These are phyloP conservation scores for Mytilinidion resinicola DNA, from an alignment of 495 filamentous ascomycete species.

Conservation along the genomic window DNA sequence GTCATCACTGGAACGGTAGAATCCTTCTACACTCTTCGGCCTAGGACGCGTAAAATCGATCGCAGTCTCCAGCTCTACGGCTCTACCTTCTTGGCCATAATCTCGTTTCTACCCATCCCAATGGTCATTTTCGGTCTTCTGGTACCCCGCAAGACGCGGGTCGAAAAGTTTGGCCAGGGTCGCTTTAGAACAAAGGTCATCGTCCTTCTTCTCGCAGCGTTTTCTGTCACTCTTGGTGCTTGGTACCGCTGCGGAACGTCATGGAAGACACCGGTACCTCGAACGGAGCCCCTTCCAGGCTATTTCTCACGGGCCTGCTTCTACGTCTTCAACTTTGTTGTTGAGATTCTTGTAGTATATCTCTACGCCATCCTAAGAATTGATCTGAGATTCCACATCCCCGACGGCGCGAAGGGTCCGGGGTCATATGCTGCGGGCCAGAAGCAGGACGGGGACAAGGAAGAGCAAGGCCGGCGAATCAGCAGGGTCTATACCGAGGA, in stretches of 20 bases:
- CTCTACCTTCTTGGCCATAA: constrained; percentile 57
- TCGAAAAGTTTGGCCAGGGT: constrained; percentile 69
- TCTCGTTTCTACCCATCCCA: constrained; percentile 70
- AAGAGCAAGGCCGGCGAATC: neutral
- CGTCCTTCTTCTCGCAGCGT: constrained; percentile 52
- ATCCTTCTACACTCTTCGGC: constrained; percentile 57
- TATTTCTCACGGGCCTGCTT: constrained; percentile 63
- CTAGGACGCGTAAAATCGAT: constrained; percentile 45
- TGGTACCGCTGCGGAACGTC: constrained; percentile 56
- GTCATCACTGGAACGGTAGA: constrained; percentile 63
- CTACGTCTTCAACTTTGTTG: constrained; percentile 36
- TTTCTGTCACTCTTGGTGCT: constrained; percentile 63
- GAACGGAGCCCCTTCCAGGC: constrained; percentile 51
- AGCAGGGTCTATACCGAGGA: constrained; percentile 8
- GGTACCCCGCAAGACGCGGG: constrained; percentile 41
- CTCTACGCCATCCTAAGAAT: constrained; percentile 32
- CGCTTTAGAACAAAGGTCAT: constrained; percentile 56
- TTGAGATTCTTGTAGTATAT: constrained; percentile 34
- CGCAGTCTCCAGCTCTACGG: constrained; percentile 62
- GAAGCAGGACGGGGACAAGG: neutral
- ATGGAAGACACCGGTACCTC: constrained; percentile 49
- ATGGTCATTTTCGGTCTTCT: constrained; percentile 50
- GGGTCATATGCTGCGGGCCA: constrained; percentile 15
- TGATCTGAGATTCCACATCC: constrained; percentile 34
- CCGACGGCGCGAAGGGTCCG: constrained; percentile 34